A percentile compares a stretch with the other conserved stretches of the same genome.
These are phyloP conservation scores for Solanum virginianum DNA, from an alignment of 257 asterid species.

Conservation along the genomic window DNA sequence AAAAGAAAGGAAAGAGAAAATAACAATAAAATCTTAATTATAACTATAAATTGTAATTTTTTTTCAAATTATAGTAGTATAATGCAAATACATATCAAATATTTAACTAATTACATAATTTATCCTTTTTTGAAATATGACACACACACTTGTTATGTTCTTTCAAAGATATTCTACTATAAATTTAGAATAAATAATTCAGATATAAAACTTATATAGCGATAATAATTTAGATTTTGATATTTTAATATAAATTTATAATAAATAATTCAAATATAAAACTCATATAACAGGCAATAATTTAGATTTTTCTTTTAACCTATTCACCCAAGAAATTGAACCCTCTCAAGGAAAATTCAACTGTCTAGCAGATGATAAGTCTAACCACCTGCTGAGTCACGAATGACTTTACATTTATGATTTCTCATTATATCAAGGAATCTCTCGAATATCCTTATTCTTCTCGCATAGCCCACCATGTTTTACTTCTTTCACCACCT, in stretches of 20 bases:
- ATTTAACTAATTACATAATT: no score
- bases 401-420: conserved; percentile 4
- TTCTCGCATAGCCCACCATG: background rate
- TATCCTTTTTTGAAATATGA: no score
- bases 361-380: background rate
- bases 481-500: conserved; percentile 12
- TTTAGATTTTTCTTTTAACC: background rate
- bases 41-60: no score
- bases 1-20: no score
- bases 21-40: no score
- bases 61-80: no score
- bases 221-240: no score
- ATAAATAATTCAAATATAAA: background rate
- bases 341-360: background rate
- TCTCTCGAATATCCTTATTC: background rate
- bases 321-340: background rate
- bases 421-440: background rate
- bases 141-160: no score
- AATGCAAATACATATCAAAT: no score
- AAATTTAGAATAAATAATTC: no score
- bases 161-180: no score
- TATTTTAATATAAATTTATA: background rate
- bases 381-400: conserved; percentile 23
- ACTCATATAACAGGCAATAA: accelerated
- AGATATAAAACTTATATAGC: no score